Base-by-base conservation (phyloP, 1,284 basidiomycete genomes). In the Ceratobasidium theobromae region DNA sequence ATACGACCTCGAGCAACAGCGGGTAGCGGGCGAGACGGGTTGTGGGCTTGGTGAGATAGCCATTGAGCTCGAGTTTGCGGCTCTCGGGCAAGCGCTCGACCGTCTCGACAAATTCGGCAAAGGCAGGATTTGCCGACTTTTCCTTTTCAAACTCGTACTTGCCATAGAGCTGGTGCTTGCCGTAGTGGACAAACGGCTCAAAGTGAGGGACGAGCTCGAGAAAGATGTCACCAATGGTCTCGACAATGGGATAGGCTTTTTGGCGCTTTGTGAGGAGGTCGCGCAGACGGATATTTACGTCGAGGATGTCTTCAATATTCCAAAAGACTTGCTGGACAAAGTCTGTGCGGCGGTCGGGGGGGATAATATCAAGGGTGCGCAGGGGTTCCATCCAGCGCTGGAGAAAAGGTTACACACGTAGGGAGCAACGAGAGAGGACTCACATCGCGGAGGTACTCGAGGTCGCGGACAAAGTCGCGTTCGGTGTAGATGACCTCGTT, bases 101-200 rank as follows among this genome's bases (percentile, higher is more conserved):
- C 71, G 93, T 92, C 81, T 98, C 97, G 52, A 99, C 97, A 77
- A 99, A 99, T 72, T 86, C 86, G 64, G 93, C 89, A 79, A 99
- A 99, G n/a, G 87, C 89, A 0, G 89, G 84, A 78, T 99, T 99
- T 54, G 87, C 82, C 57, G 84, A 86, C 81, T 98, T 98, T 80
- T 99, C 97, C 82, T 95, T 96, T 80, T 99, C 97, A 75, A 99
- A 98, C 78, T 98, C 94, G 76, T 95, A 98, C 77, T 99, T 99
- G 21, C 96, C 97, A 75, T 97, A 98, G 66, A 98, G 80, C 76
- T 99, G 97, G 76, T 99, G 95, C 6, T 95, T 88, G 48, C 97
- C 97, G 73, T 99, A 99, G 51, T 86, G 86, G 58, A 99, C 95
- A 73, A 98, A 99, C 1, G 95, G 94, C 18, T 81, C 83, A 74